A percentile compares a stretch with the other conserved stretches of the same genome.
Conservation (phyloP, 768 basidiomycete species). For the Coprinellus aureogranulatus region DNA sequence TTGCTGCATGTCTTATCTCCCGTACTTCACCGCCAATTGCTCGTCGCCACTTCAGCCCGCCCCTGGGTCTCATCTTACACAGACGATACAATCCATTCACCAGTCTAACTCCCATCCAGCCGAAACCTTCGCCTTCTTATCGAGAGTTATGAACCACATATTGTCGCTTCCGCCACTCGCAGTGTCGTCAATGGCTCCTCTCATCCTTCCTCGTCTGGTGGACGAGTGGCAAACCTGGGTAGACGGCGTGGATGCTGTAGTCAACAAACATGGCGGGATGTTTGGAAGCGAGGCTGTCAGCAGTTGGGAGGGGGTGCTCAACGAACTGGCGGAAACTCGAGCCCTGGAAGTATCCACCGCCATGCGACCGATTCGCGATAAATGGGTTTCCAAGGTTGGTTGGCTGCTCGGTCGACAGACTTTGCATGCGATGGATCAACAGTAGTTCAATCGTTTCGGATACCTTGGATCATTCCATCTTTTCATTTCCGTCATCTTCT, state of each 20-base stretch:
- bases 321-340: constrained; percentile 60
- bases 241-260: constrained; percentile 60
- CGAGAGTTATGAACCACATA: constrained; percentile 64
- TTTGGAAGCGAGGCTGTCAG: constrained; percentile 69
- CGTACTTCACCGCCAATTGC: constrained; percentile 67
- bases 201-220: constrained; percentile 60
- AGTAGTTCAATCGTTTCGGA: neutral
- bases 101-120: constrained; percentile 68
- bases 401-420: constrained; percentile 66
- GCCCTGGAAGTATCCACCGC: constrained; percentile 31
- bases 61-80: constrained; percentile 28
- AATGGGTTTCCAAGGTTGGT: constrained; percentile 72
- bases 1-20: constrained; percentile 76
- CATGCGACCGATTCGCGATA: constrained; percentile 47
- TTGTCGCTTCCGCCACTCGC: constrained; percentile 66
- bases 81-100: constrained; percentile 45
- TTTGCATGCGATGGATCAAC: constrained; percentile 36
- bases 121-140: constrained; percentile 73
- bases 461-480: constrained; percentile 1
- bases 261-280: constrained; percentile 76
- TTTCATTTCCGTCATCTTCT: neutral
- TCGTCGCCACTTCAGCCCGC: constrained; percentile 28
- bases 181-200: constrained; percentile 54
- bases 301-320: constrained; percentile 67
- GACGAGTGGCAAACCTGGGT: constrained; percentile 83